Base-by-base conservation (phyloP, 2,329 filamentous ascomycete species). In the Alternaria postmessia region DNA sequence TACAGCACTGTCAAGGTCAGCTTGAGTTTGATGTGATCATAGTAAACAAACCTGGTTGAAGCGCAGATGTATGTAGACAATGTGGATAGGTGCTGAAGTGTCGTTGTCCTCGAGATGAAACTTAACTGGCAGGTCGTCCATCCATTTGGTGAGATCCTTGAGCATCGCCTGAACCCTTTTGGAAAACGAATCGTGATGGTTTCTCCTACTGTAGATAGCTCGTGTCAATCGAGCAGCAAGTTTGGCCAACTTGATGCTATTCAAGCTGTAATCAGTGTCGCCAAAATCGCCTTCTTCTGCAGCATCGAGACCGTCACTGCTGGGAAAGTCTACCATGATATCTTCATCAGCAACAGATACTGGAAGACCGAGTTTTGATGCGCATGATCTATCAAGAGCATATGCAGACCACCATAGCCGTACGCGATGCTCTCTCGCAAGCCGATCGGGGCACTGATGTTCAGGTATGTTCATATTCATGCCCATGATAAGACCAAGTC, bases 141-240 rank as follows among this genome's bases (percentile, higher is more conserved):
- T 36, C 32, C 32, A 36, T 36, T 16, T 16, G 14, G 41, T 44
- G 4, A 44, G 41, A 26, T 44, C 41, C 24, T 44, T 44, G 6
- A 44, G 41, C 41, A 44, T 44, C 22, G 41, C 41, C 41, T 44
- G 41, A 20, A 44, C 41, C 24, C 41, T 44, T 44, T 44, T 44
- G 14, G 41, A 44, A 26, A 44, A 44, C 7, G 41, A 44, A 5
- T 44, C 41, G 41, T 44, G 41, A 44, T 26, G 41, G 41, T 44
- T 44, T 11, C 41, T 44, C 22, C 41, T 44, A 44, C 41, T 44
- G 20, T 44, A 44, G 20, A 44, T 44, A 11, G 41, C 41, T 44
- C 41, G 22, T 16, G 41, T 44, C 41, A 44, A 20, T 26, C 41
- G 41, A 44, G 41, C 41, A 26, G 41, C 41, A 26, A 44, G n/a